A percentile compares a stretch with the other conserved stretches of the same genome.
Evolutionary conservation across 441 rosid genomes (phyloP).

Genomic region (Gossypium gossypioides): DNA sequence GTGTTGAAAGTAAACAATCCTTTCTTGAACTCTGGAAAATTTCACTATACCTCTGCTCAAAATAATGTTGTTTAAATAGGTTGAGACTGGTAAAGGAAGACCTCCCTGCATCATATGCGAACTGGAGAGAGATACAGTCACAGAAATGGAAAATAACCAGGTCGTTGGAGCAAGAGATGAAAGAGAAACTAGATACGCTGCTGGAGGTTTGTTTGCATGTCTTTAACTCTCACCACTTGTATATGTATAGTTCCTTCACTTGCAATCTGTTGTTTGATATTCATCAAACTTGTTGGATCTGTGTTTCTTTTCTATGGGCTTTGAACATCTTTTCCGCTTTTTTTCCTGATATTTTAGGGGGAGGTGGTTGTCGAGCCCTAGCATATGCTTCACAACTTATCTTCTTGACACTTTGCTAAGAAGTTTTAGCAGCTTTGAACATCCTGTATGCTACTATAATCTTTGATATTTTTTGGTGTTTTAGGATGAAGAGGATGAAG

Average conservation of each 20-base stretch:
- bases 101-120: conserved; percentile 62
- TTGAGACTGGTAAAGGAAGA: conserved; percentile 53
- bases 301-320: conserved; percentile 7
- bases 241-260: neutral
- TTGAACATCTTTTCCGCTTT: neutral
- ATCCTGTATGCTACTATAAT: neutral
- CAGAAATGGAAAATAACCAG: conserved; percentile 40
- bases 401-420: no score
- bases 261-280: neutral
- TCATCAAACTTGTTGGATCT: neutral
- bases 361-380: neutral
- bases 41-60: conserved; percentile 12
- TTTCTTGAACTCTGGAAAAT: conserved; percentile 4
- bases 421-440: neutral
- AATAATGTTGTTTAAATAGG: conserved; percentile 36
- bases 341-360: neutral
- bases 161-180: conserved; percentile 58
- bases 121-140: conserved; percentile 49
- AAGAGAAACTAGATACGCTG: conserved; percentile 30
- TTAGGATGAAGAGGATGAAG: conserved; percentile 27
- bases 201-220: conserved; percentile 42
- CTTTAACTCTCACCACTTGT: neutral
- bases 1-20: conserved; percentile 27
- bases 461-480: neutral
- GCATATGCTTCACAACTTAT: neutral